Conservation (phyloP, 2,329 filamentous ascomycete species). For the Raffaelea arxii region DNA sequence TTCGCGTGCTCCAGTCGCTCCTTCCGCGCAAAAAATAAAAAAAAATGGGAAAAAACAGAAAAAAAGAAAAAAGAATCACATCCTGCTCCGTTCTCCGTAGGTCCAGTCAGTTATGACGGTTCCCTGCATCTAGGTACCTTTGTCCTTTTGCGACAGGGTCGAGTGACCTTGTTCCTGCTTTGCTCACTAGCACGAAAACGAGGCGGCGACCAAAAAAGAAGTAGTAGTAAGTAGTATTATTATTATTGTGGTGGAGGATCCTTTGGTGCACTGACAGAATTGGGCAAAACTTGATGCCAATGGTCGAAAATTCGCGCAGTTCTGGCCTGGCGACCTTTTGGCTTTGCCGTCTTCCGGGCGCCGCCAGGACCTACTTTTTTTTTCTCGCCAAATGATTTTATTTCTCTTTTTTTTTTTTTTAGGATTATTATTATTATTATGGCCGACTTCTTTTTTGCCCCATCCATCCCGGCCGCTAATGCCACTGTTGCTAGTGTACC, state of each 20-base stretch:
- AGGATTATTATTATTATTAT: background rate
- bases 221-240: slow-evolving; percentile 7
- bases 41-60: no score
- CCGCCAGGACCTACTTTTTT: background rate
- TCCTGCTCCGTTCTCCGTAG: no score
- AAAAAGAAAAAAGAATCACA: no score
- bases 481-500: slow-evolving; percentile 2
- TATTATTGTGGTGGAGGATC: background rate
- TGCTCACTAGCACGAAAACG: slow-evolving; percentile 6
- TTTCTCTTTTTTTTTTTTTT: background rate
- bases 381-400: background rate
- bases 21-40: no score
- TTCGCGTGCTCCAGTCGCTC: no score
- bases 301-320: background rate
- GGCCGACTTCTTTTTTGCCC: background rate
- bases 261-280: background rate
- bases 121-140: no score
- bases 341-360: background rate
- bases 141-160: slow-evolving; percentile 4
- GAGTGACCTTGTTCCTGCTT: slow-evolving; percentile 2
- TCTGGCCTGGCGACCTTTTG: background rate
- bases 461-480: background rate
- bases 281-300: no score
- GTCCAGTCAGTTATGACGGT: no score
- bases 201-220: no score